Evolutionary conservation across 345 rosid species (phyloP).

Genomic region (Melaleuca alternifolia): DNA sequence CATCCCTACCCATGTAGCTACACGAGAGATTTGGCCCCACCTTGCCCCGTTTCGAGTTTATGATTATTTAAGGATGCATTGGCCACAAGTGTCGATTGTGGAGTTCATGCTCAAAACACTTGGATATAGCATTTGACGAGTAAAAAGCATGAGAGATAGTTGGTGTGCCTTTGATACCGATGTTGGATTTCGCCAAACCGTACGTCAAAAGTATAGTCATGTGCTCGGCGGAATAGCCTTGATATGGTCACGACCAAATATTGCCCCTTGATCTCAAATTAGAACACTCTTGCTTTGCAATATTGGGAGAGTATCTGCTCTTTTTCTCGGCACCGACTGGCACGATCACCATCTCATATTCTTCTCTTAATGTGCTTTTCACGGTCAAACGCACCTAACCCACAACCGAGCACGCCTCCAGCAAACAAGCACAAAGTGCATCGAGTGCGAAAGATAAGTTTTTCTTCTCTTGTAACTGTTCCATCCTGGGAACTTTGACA

Average conservation of each 20-base stretch:
- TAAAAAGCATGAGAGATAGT: neutral
- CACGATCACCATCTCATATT: neutral
- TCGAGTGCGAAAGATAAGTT: neutral
- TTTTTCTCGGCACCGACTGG: neutral
- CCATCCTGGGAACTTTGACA: neutral
- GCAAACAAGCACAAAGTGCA: neutral
- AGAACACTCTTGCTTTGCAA: neutral
- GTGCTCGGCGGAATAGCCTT: neutral
- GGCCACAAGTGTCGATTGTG: neutral
- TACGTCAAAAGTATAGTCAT: neutral
- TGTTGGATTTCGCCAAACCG: neutral
- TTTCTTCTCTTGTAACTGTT: neutral
- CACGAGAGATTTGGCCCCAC: too few relatives aligned
- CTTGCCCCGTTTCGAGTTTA: too few relatives aligned
- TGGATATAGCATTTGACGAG: neutral
- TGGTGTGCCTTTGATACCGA: neutral
- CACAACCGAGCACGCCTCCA: neutral
- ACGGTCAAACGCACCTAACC: neutral
- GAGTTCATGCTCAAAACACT: too few relatives aligned
- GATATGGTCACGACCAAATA: neutral
- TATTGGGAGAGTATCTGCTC: neutral
- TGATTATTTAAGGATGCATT: neutral
- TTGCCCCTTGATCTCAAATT: neutral
- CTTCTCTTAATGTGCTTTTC: neutral
- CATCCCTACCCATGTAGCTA: neutral